phyloP scores from a whole-genome alignment of 805 yeast species.

The Zygotorulaspora danielsina region DNA sequence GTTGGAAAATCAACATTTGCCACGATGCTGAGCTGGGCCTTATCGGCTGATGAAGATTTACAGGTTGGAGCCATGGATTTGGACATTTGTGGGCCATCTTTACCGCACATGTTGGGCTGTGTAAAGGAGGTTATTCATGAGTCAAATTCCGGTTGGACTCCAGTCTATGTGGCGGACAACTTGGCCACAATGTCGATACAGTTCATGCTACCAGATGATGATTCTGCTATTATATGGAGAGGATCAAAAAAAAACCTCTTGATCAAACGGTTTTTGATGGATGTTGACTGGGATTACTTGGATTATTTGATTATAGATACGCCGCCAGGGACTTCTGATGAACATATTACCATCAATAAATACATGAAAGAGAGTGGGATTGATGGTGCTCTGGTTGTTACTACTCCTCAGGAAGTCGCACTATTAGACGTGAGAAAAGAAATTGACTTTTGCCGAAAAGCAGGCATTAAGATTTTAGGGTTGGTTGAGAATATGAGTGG shows the following conservation, averaged over 20 bases:
- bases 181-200: constrained; percentile 94
- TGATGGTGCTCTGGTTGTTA: constrained; percentile 91
- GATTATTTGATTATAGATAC: constrained; percentile 92
- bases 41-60: constrained; percentile 71
- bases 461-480: constrained; percentile 80
- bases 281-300: constrained; percentile 81
- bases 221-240: constrained; percentile 94
- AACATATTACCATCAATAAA: constrained; percentile 84
- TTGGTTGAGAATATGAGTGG: constrained; percentile 98
- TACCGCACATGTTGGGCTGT: constrained; percentile 92
- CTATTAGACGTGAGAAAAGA: constrained; percentile 92
- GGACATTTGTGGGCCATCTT: constrained; percentile 96
- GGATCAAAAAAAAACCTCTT: constrained; percentile 93
- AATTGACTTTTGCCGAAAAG: constrained; percentile 89
- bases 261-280: constrained; percentile 88
- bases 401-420: constrained; percentile 98
- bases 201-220: constrained; percentile 88
- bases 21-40: constrained; percentile 93
- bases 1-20: constrained; percentile 98
- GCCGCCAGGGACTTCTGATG: constrained; percentile 98
- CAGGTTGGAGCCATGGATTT: constrained; percentile 97
- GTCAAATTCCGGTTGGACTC: constrained; percentile 92
- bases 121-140: constrained; percentile 81
- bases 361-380: constrained; percentile 86
- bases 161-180: constrained; percentile 93